Conservation (phyloP, 2,329 filamentous ascomycete species). For the Cryphonectria japonica region DNA sequence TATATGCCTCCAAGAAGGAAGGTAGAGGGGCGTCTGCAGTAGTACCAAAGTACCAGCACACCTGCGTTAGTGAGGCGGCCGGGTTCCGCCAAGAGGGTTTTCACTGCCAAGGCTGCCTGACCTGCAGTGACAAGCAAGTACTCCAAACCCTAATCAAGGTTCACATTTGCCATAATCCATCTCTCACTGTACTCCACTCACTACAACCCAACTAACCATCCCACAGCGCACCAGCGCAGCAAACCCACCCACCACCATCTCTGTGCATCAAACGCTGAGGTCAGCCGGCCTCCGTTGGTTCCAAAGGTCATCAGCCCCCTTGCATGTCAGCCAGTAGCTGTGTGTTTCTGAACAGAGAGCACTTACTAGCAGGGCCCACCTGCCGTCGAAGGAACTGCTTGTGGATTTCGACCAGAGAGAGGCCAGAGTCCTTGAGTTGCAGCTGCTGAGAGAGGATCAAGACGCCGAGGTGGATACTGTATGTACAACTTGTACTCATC, state of each 20-base stretch:
- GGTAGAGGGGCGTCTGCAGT: neutral
- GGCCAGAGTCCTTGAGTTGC: neutral
- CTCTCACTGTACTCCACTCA: neutral
- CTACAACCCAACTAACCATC: neutral
- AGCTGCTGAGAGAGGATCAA: neutral
- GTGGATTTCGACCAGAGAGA: neutral
- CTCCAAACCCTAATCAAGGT: neutral
- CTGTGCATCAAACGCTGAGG: neutral
- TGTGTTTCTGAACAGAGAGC: neutral
- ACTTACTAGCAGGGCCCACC: too few relatives aligned
- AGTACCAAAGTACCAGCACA: neutral
- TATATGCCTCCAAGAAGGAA: slow-evolving; percentile 1
- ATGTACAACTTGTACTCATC: neutral
- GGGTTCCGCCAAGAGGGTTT: neutral
- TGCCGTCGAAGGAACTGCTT: neutral
- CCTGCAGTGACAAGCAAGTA: too few relatives aligned
- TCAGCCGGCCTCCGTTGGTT: neutral
- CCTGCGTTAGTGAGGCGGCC: neutral
- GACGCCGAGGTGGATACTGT: neutral
- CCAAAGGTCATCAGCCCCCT: neutral
- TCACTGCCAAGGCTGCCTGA: too few relatives aligned
- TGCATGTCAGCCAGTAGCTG: neutral
- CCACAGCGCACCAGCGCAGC: neutral
- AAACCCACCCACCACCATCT: neutral
- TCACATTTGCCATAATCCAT: neutral